Conservation (phyloP, 345 rosid genomes). For the Camelina sativa region DNA sequence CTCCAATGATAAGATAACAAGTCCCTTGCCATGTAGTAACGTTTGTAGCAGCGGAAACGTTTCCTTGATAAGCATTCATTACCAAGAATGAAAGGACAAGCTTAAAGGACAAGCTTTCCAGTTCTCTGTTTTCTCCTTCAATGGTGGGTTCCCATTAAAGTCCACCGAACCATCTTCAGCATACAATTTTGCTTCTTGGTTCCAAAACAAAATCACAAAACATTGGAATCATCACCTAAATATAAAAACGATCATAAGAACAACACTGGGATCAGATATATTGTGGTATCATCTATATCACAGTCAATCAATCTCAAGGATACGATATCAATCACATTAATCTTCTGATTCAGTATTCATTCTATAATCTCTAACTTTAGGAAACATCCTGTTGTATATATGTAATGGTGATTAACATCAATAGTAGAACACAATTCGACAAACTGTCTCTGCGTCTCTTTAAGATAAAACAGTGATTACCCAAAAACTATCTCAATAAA, state of each 20-base stretch:
- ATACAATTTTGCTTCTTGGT: constrained; percentile 52
- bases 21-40: constrained; percentile 93
- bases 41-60: constrained; percentile 86
- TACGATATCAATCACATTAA: too few relatives aligned
- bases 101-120: constrained; percentile 99
- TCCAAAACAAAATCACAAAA: constrained; percentile 31
- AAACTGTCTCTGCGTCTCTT: too few relatives aligned
- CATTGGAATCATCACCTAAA: constrained; percentile 9
- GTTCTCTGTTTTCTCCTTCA: constrained; percentile 81
- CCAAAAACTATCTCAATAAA: constrained; percentile 1
- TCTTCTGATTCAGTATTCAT: too few relatives aligned
- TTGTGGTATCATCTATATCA: too few relatives aligned
- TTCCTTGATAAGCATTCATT: constrained; percentile 95
- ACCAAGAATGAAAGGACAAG: constrained; percentile 92
- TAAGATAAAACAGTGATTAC: constrained; percentile 11
- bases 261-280: neutral
- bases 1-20: constrained; percentile 88
- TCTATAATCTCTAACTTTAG: too few relatives aligned
- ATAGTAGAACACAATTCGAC: too few relatives aligned
- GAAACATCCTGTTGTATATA: too few relatives aligned
- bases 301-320: too few relatives aligned
- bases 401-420: too few relatives aligned
- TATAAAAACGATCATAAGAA: constrained; percentile 1
- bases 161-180: constrained; percentile 98
- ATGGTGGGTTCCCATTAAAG: constrained; percentile 66